Conservation (phyloP, 805 yeast species). For the Nakazawaea holstii region DNA sequence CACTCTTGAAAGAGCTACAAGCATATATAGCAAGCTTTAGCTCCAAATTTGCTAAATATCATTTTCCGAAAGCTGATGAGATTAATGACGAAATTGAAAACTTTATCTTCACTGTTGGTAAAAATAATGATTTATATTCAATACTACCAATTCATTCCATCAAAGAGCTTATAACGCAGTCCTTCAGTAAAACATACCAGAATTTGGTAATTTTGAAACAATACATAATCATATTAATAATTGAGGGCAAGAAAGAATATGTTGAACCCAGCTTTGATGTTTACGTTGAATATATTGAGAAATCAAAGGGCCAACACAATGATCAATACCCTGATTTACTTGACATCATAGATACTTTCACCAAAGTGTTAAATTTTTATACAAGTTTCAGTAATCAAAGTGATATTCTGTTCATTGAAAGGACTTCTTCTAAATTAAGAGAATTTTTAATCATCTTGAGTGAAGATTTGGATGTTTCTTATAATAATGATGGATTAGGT, state of each 20-base stretch:
- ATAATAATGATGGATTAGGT: not conserved
- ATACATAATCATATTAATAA: constrained; percentile 24
- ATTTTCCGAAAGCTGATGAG: constrained; percentile 8
- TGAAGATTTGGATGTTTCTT: not conserved
- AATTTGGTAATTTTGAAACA: constrained; percentile 32
- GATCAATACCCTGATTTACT: constrained; percentile 32
- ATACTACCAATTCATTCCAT: not conserved
- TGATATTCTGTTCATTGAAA: not conserved
- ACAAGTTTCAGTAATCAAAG: constrained; percentile 12
- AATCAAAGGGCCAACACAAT: constrained; percentile 28
- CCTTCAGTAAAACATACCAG: constrained; percentile 36
- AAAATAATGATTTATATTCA: constrained; percentile 3
- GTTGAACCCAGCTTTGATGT: constrained; percentile 31
- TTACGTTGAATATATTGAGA: constrained; percentile 33
- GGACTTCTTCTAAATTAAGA: not conserved
- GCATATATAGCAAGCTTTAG: not conserved
- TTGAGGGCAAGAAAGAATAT: constrained; percentile 15
- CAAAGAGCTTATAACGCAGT: not conserved
- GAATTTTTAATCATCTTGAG: not conserved
- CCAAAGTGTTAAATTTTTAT: constrained; percentile 14
- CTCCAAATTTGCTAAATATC: not conserved
- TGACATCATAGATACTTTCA: constrained; percentile 19
- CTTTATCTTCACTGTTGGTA: constrained; percentile 3
- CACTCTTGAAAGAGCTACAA: not conserved
- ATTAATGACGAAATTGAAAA: constrained; percentile 3